Conservation (phyloP, 1,284 basidiomycete genomes). For the Irpex rosettiformis region DNA sequence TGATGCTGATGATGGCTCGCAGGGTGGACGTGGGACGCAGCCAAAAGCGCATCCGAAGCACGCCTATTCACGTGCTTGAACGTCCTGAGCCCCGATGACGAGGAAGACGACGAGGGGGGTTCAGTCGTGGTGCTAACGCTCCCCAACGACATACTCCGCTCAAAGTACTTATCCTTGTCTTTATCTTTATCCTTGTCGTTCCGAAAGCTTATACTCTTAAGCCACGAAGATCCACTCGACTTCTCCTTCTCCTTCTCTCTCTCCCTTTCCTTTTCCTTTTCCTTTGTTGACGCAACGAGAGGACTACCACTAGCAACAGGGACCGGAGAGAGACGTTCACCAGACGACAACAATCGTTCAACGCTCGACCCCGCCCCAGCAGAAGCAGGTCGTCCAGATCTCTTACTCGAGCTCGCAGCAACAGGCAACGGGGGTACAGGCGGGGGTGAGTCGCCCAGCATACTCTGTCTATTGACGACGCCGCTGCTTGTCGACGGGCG, state of each 20-base stretch:
- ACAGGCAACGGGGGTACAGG: neutral
- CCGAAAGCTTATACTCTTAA: neutral
- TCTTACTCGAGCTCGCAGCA: neutral
- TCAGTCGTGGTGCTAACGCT: neutral
- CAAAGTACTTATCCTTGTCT: neutral
- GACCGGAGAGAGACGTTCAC: no score
- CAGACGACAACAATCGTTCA: no score
- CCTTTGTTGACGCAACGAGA: no score
- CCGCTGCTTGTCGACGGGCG: slow-evolving; percentile 3
- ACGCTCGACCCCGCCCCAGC: no score
- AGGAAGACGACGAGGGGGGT: no score
- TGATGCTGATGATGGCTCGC: no score
- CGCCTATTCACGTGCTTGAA: no score
- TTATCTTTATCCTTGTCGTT: neutral
- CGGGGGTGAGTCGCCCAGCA: neutral
- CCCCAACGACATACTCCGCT: neutral
- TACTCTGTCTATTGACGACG: slow-evolving; percentile 8
- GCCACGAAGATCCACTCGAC: neutral
- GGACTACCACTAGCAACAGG: no score
- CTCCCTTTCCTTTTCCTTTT: neutral
- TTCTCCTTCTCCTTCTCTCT: neutral
- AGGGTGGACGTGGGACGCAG: no score
- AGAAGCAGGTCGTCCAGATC: no score
- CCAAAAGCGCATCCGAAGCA: no score
- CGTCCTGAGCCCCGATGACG: no score